Base-by-base conservation (phyloP, 495 filamentous ascomycete species). In the Lasiosphaeria miniovina region DNA sequence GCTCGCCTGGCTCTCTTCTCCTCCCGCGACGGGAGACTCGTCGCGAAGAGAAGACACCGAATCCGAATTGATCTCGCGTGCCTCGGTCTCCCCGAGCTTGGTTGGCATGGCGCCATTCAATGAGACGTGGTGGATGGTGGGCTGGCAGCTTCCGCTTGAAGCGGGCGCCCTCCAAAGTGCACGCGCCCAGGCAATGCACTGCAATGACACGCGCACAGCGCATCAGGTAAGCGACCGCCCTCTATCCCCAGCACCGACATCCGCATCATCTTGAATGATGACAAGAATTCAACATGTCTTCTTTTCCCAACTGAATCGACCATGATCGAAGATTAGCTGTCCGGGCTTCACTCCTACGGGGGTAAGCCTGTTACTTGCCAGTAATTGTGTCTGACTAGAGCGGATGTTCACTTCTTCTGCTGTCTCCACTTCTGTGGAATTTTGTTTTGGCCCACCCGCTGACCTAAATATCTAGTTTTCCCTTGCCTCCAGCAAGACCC, bases 221-320 rank as follows among this genome's bases (percentile, higher is more conserved):
- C 43, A 57, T 12, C 32, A 61, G 66, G 66, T 69, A 69, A 69
- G 68, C 57, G 6, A 40, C 41, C 40, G 55, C 40, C 54, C 14
- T n/a, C 43, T 14, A 57, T 45, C 45, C 36, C 49, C 53, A 24
- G 17, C 31, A 36, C 53, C 62, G 50, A 49, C 45, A 52, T 36
- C 63, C 50, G 52, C 57, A 53, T 68, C 64, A 66, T 46, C 43
- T 68, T 76, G 80, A 73, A 88, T 86, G 91, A 96, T 96, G 92
- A 94, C 86, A 92, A 46, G 43, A 46, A 86, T 78, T 63, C 60
- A 59, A 82, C 79, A 85, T 82, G 79, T 84, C 91, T 96, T 96
- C 91, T 93, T 95, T 90, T 89, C 86, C 85, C 81, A 86, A 77
- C 88, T 81, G 89, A 96, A 80, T 94, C 92, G 92, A 86, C 90